Conservation (phyloP, 2,329 filamentous ascomycete species). For the Passalora sequoiae region DNA sequence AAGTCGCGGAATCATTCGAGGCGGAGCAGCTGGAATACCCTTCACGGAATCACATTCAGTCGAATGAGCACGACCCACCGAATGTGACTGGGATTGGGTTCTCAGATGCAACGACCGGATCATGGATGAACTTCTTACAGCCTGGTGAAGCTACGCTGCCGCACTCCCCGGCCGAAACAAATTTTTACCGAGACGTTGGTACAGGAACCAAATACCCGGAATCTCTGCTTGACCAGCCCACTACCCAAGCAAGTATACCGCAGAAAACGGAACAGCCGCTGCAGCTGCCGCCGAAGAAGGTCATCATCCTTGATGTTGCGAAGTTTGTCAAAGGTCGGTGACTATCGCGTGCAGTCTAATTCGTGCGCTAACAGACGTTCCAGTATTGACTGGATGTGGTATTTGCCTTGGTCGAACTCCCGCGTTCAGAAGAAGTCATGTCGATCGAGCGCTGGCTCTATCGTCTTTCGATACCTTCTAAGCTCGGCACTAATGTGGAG, state of each 20-base stretch:
- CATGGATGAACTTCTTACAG: constrained; percentile 29
- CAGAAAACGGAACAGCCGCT: constrained; percentile 1
- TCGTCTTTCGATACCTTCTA: constrained; percentile 24
- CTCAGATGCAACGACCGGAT: constrained; percentile 22
- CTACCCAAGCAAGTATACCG: background rate
- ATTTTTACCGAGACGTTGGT: background rate
- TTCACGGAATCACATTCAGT: constrained; percentile 5
- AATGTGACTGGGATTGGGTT: constrained; percentile 20
- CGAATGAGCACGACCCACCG: constrained; percentile 8
- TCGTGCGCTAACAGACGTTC: constrained; percentile 8
- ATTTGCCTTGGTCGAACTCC: constrained; percentile 44
- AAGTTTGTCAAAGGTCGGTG: constrained; percentile 43
- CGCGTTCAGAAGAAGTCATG: constrained; percentile 40
- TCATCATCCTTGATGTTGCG: constrained; percentile 40
- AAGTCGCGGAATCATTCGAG: constrained; percentile 1
- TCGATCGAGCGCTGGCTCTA: constrained; percentile 38
- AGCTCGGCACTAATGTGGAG: too few relatives aligned
- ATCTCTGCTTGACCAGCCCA: background rate
- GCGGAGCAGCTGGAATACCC: constrained; percentile 12
- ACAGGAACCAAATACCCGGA: background rate
- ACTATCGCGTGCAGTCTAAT: background rate
- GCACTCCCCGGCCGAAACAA: background rate
- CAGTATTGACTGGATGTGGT: constrained; percentile 32
- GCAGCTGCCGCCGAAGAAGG: constrained; percentile 30
- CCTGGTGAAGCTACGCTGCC: constrained; percentile 14